These are phyloP conservation scores for Steccherinum ochraceum DNA, from an alignment of 768 basidiomycete species.

Conservation along the genomic window DNA sequence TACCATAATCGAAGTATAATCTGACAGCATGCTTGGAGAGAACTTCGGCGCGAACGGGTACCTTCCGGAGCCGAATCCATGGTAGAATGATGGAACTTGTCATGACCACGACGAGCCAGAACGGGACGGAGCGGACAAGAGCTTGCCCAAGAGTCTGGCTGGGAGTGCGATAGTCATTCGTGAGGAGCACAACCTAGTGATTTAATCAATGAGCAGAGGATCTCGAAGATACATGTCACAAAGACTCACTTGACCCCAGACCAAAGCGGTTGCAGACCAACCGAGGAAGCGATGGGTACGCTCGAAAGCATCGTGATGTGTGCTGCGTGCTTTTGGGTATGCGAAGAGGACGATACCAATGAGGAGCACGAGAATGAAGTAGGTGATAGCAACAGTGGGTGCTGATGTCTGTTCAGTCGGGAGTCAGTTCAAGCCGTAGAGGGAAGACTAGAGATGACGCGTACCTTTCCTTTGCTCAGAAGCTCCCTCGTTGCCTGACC, in stretches of 20 bases:
- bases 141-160: conserved; percentile 35
- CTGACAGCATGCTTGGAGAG: conserved; percentile 53
- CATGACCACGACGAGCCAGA: conserved; percentile 52
- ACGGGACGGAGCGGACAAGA: conserved; percentile 37
- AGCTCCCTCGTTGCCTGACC: conserved; percentile 46
- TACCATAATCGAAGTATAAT: conserved; percentile 54
- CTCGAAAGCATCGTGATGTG: conserved; percentile 49
- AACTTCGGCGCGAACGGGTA: conserved; percentile 44
- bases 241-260: conserved; percentile 48
- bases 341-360: conserved; percentile 46
- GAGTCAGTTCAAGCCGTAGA: conserved; percentile 33
- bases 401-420: conserved; percentile 38
- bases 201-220: conserved; percentile 22
- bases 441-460: conserved; percentile 38
- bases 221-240: too few species aligned
- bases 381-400: conserved; percentile 44
- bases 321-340: conserved; percentile 39
- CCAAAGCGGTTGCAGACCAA: conserved; percentile 45
- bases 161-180: conserved; percentile 42
- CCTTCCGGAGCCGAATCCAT: conserved; percentile 55
- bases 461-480: conserved; percentile 28
- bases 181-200: conserved; percentile 41
- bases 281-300: conserved; percentile 51
- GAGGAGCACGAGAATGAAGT: conserved; percentile 42
- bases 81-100: conserved; percentile 51